Evolutionary conservation across 2,329 filamentous ascomycete species (phyloP).

Genomic region (Botrytis byssoidea): DNA sequence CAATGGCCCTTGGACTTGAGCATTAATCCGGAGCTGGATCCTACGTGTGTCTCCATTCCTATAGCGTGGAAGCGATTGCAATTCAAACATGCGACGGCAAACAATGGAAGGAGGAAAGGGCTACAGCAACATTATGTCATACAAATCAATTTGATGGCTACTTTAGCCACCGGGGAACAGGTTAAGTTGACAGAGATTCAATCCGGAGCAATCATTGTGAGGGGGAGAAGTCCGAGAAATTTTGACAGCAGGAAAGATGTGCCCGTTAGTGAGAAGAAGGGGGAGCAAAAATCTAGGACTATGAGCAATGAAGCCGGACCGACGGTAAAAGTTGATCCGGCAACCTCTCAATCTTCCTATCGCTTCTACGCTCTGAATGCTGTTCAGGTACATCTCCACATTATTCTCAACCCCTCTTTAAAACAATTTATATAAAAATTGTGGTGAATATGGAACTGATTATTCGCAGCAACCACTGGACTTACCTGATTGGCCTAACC

Average conservation of each 20-base stretch:
- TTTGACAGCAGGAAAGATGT: slow-evolving; percentile 90
- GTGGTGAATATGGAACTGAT: not conserved
- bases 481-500: slow-evolving; percentile 34
- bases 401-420: not conserved
- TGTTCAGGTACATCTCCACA: slow-evolving; percentile 30
- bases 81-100: slow-evolving; percentile 94
- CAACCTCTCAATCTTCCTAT: slow-evolving; percentile 29
- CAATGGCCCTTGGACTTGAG: slow-evolving; percentile 55
- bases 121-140: slow-evolving; percentile 94
- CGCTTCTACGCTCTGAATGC: slow-evolving; percentile 35
- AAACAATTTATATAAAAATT: no score
- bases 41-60: slow-evolving; percentile 74
- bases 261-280: slow-evolving; percentile 51
- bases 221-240: slow-evolving; percentile 87
- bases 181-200: slow-evolving; percentile 79
- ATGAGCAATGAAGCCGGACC: slow-evolving; percentile 29
- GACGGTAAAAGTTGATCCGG: slow-evolving; percentile 35
- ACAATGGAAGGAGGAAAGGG: slow-evolving; percentile 91
- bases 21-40: slow-evolving; percentile 69
- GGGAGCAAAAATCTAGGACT: slow-evolving; percentile 34
- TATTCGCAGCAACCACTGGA: slow-evolving; percentile 32
- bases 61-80: slow-evolving; percentile 93
- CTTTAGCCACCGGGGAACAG: slow-evolving; percentile 62
- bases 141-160: slow-evolving; percentile 78
- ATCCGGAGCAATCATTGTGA: slow-evolving; percentile 91